Evolutionary conservation across 192 early-diverging fungal species (phyloP).

Genomic region (Coemansia sp.): DNA sequence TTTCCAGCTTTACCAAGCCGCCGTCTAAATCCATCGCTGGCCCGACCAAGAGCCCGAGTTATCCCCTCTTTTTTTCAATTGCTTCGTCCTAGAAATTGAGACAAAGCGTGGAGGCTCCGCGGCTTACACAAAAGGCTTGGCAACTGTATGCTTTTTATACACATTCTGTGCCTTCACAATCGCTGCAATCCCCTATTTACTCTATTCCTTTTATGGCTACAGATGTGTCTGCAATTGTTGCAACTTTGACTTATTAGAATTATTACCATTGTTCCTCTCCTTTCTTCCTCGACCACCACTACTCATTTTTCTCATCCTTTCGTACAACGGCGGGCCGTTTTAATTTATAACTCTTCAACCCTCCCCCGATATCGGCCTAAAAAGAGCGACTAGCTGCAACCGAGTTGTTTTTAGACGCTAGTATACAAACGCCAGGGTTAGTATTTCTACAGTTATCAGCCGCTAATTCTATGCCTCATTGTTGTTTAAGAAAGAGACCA

Average conservation of each 20-base stretch:
- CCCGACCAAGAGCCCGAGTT: neutral
- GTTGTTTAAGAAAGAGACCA: too few species aligned
- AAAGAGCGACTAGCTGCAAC: neutral
- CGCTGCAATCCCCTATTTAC: neutral
- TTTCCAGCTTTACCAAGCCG: neutral
- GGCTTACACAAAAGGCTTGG: neutral
- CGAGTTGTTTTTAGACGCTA: neutral
- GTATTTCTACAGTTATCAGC: conserved; percentile 1
- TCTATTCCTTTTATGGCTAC: neutral
- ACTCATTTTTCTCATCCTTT: neutral
- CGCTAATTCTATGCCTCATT: neutral
- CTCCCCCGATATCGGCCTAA: neutral
- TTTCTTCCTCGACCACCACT: neutral
- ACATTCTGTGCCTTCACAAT: neutral
- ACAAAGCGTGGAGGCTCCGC: neutral
- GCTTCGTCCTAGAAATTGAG: neutral
- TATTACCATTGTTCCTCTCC: neutral
- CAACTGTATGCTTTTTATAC: neutral
- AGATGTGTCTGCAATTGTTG: neutral
- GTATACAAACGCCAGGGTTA: neutral
- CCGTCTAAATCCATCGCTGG: neutral
- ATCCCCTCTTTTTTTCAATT: neutral
- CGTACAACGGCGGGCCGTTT: conserved; percentile 4
- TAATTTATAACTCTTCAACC: conserved; percentile 3
- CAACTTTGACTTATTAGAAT: neutral